These are phyloP conservation scores for Tetratostichococcus sp. DNA, from an alignment of 139 green algal genomes.

Conservation along the genomic window DNA sequence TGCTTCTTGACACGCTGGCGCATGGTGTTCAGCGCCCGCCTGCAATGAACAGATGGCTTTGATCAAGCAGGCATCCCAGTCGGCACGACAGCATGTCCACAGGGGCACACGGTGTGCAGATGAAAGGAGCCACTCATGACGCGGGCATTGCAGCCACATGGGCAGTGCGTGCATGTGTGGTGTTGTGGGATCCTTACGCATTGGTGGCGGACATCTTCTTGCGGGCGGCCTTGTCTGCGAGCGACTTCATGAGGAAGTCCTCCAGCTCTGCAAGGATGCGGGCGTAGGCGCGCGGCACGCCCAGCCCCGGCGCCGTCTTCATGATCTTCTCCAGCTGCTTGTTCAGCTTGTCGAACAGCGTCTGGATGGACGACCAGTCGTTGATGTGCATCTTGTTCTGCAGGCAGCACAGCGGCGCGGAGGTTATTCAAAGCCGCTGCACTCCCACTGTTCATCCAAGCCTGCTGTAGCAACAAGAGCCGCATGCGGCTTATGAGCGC, in stretches of 20 bases:
- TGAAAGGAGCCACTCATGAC: too few species aligned
- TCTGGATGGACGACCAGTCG: constrained; percentile 91
- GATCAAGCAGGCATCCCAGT: too few species aligned
- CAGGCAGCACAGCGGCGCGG: background rate
- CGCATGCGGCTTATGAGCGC: too few species aligned
- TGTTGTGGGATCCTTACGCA: too few species aligned
- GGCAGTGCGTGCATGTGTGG: too few species aligned
- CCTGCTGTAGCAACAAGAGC: too few species aligned
- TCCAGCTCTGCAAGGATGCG: constrained; percentile 87
- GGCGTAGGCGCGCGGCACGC: constrained; percentile 79
- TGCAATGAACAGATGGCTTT: too few species aligned
- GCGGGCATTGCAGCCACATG: too few species aligned
- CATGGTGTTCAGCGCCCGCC: constrained; percentile 93
- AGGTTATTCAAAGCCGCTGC: background rate
- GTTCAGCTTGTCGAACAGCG: constrained; percentile 96
- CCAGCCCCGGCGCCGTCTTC: constrained; percentile 40
- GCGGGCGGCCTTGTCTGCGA: constrained; percentile 78
- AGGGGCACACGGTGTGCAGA: too few species aligned
- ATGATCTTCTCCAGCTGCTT: constrained; percentile 91
- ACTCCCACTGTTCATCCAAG: too few species aligned
- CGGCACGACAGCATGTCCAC: too few species aligned
- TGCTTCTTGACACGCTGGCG: constrained; percentile 97
- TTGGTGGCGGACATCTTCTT: constrained; percentile 81
- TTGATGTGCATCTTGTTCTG: constrained; percentile 99
- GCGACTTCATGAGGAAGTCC: constrained; percentile 65